These are phyloP conservation scores for Chlorophyllum brunneum DNA, from an alignment of 768 basidiomycete genomes.

Conservation along the genomic window DNA sequence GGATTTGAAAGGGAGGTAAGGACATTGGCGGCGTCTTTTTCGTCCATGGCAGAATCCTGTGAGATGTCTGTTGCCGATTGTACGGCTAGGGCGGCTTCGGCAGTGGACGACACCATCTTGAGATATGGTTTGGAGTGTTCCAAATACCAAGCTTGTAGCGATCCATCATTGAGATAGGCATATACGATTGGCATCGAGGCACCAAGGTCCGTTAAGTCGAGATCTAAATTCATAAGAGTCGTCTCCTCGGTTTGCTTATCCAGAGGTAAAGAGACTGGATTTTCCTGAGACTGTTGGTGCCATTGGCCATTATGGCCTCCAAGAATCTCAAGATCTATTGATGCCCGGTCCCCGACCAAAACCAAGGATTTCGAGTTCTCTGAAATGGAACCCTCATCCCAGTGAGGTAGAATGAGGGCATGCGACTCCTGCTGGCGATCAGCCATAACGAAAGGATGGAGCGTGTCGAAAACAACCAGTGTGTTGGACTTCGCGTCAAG, in stretches of 20 bases:
- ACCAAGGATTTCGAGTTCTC: constrained; percentile 39
- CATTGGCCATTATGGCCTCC: constrained; percentile 37
- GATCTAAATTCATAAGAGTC: constrained; percentile 55
- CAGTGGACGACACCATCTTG: constrained; percentile 41
- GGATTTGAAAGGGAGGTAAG: constrained; percentile 10
- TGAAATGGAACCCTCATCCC: constrained; percentile 37
- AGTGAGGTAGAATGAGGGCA: constrained; percentile 36
- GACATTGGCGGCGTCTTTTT: constrained; percentile 8
- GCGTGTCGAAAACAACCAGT: constrained; percentile 33
- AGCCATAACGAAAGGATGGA: constrained; percentile 35
- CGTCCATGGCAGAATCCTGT: constrained; percentile 7
- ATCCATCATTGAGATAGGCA: constrained; percentile 77
- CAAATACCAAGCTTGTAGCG: constrained; percentile 68
- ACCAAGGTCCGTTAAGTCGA: constrained; percentile 57
- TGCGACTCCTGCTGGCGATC: constrained; percentile 39
- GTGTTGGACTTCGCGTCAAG: constrained; percentile 39
- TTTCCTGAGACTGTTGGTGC: constrained; percentile 48
- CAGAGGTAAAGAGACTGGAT: constrained; percentile 59
- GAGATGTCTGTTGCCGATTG: background rate
- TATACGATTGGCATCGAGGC: constrained; percentile 56
- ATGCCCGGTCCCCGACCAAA: constrained; percentile 42
- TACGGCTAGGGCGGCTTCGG: constrained; percentile 10
- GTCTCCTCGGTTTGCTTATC: constrained; percentile 71
- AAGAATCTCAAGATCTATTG: constrained; percentile 45
- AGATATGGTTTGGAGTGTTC: constrained; percentile 58